Conservation (phyloP, 352 stramenopile genomes). For the Phytophthora litchii region DNA sequence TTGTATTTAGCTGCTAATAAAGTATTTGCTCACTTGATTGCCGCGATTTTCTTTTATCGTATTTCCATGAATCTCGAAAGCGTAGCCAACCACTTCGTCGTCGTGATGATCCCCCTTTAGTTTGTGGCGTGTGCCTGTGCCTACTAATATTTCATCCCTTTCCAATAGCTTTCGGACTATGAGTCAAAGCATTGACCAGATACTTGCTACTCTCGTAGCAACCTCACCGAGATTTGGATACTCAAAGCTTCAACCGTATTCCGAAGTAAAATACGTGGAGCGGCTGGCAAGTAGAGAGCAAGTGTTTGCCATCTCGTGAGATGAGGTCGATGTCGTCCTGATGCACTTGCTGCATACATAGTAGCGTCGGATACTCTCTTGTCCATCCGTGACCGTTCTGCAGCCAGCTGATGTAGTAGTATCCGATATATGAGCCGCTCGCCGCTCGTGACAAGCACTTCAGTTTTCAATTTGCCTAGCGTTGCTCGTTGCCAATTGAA, state of each 20-base stretch:
- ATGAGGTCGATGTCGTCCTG: slow-evolving; percentile 14
- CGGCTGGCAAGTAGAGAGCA: slow-evolving; percentile 19
- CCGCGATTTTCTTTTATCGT: too few species aligned
- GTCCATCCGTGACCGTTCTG: slow-evolving; percentile 3
- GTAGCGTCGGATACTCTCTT: slow-evolving; percentile 12
- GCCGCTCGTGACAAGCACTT: slow-evolving; percentile 17
- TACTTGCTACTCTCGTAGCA: not conserved
- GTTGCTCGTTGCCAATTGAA: not conserved
- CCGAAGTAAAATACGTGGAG: slow-evolving; percentile 10
- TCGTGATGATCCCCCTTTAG: slow-evolving; percentile 1
- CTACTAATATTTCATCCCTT: slow-evolving; percentile 3
- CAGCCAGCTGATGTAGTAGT: too few species aligned
- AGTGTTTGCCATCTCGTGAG: slow-evolving; percentile 2
- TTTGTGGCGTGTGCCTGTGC: slow-evolving; percentile 1
- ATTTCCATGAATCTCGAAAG: not conserved
- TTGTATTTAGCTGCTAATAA: slow-evolving; percentile 9
- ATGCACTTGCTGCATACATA: slow-evolving; percentile 5
- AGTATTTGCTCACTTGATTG: slow-evolving; percentile 12
- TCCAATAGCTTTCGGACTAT: too few species aligned
- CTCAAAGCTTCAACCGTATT: slow-evolving; percentile 7
- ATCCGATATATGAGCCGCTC: too few species aligned
- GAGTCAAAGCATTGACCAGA: too few species aligned
- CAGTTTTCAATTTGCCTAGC: slow-evolving; percentile 23
- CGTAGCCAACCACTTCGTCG: not conserved
- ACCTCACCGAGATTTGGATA: slow-evolving; percentile 5